Evolutionary conservation across 495 filamentous ascomycete species (phyloP).

Genomic region (Saxophila tyrrhenica): DNA sequence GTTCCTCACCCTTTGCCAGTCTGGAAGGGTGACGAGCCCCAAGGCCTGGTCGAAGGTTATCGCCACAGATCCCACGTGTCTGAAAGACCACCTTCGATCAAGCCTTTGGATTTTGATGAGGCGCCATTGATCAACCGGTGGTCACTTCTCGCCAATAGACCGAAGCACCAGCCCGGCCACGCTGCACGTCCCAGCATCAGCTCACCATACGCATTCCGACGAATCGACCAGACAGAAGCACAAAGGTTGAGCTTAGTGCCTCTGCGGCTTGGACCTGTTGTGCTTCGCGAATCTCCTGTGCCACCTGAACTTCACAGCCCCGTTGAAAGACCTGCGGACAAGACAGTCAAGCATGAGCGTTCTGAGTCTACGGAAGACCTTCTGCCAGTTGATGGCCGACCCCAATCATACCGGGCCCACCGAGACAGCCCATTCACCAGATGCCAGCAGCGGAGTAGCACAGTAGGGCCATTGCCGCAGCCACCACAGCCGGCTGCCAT

Average conservation of each 20-base stretch:
- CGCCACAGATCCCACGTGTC: neutral
- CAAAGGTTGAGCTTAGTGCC: conserved; percentile 11
- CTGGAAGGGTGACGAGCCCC: neutral
- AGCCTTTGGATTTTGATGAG: conserved; percentile 9
- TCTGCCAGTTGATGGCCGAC: neutral
- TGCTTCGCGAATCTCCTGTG: conserved; percentile 4
- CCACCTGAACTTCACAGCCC: neutral
- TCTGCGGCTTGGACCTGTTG: conserved; percentile 10
- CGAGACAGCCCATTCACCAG: conserved; percentile 8
- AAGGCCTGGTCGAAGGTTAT: neutral
- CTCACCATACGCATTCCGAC: conserved; percentile 5
- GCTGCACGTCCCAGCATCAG: conserved; percentile 6
- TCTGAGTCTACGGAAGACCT: conserved; percentile 3
- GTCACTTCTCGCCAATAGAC: neutral
- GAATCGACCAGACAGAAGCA: conserved; percentile 7
- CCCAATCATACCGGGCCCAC: conserved; percentile 1
- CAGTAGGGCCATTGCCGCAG: neutral
- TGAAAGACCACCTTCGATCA: conserved; percentile 1
- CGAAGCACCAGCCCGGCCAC: neutral
- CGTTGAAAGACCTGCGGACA: neutral
- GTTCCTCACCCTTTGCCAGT: neutral
- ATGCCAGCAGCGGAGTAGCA: conserved; percentile 1
- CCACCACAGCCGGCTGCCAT: neutral
- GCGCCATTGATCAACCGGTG: neutral
- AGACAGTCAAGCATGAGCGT: neutral